These are phyloP conservation scores for Areca catechu DNA, from an alignment of 176 grass and related monocot species.

Conservation along the genomic window DNA sequence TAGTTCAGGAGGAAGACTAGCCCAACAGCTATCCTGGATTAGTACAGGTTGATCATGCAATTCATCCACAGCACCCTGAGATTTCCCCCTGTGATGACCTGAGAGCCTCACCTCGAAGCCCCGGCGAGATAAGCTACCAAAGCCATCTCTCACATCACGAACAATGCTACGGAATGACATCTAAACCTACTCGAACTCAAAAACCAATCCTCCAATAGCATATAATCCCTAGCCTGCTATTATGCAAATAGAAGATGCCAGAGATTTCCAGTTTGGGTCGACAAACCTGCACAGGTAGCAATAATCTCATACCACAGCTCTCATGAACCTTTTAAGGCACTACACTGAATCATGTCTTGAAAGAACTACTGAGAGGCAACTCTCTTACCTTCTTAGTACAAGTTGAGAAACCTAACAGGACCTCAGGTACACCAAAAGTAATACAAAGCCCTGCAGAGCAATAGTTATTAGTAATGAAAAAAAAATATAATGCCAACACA, in stretches of 20 bases:
- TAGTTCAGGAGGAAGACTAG: constrained; percentile 55
- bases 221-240: neutral
- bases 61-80: constrained; percentile 60
- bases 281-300: no score
- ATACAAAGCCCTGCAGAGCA: no score
- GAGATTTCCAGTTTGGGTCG: no score
- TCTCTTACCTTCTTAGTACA: no score
- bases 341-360: no score
- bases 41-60: constrained; percentile 36
- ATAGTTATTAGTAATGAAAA: no score
- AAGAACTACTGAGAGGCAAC: no score
- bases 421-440: no score
- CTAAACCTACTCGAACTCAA: constrained; percentile 12
- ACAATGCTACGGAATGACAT: constrained; percentile 60
- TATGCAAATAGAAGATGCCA: neutral
- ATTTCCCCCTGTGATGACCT: constrained; percentile 35
- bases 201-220: neutral
- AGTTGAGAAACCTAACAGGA: no score
- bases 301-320: no score
- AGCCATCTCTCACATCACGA: constrained; percentile 46
- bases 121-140: constrained; percentile 53
- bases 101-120: constrained; percentile 41
- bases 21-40: constrained; percentile 51
- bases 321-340: no score
- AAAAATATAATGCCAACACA: no score